Evolutionary conservation across 495 filamentous ascomycete genomes (phyloP), one percentile per base, ranked within the genome.

Genomic region (Hyaloscypha finlandica): DNA sequence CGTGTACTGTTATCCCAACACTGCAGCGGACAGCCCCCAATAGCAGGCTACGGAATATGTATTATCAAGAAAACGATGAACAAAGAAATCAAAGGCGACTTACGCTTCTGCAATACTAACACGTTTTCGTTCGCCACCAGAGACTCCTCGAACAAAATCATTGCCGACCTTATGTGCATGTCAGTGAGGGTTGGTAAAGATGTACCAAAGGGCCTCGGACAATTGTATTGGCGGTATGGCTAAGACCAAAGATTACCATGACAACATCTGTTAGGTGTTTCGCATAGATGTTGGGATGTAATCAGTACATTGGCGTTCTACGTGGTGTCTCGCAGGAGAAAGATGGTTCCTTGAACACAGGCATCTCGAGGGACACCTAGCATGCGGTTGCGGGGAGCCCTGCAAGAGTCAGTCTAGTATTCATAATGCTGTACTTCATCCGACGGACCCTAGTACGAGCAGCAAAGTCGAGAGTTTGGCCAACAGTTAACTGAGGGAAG

Each of bases 1-100:
- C 92, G 82, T 8, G 92, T 94, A 67, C 86, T 90, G 77, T 92
- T 91, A 72, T 95, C 92, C 92, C 92, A 96, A 79, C 90, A 93
- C 71, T 92, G 89, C 14, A 96, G 75, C 0, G 89, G 87, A n/a
- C n/a, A 29, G 84, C 84, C 8, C 83, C 82, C 53, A 19, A 19
- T 4, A 25, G 19, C 4, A 19, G n/a, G n/a, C n/a, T n/a, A n/a
- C n/a, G n/a, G n/a, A n/a, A n/a, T n/a, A n/a, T n/a, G n/a, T n/a
- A n/a, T n/a, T n/a, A n/a, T n/a, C n/a, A n/a, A n/a, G n/a, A n/a
- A n/a, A n/a, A n/a, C n/a, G n/a, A n/a, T n/a, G n/a, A n/a, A n/a
- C n/a, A n/a, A n/a, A n/a, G n/a, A n/a, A n/a, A n/a, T n/a, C n/a
- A n/a, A n/a, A n/a, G n/a, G n/a, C n/a, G n/a, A n/a, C n/a, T n/a